A percentile compares a stretch with the other conserved stretches of the same genome.
These are phyloP conservation scores for Perilla frutescens DNA, from an alignment of 257 asterid species.

Conservation along the genomic window DNA sequence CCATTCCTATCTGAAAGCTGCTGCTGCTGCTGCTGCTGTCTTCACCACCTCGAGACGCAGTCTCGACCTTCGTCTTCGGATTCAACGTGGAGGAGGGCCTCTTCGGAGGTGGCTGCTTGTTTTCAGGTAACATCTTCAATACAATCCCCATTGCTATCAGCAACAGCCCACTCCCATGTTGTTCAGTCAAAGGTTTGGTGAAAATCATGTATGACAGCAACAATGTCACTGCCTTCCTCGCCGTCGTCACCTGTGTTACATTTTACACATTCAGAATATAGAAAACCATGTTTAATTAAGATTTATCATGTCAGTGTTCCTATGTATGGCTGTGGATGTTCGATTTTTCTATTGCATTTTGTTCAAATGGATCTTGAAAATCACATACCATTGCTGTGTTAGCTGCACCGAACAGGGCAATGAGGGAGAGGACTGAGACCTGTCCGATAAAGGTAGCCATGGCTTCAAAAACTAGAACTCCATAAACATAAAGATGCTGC, in stretches of 20 bases:
- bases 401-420: constrained; percentile 94
- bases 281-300: background rate
- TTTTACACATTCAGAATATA: background rate
- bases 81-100: constrained; percentile 27
- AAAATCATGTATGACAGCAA: constrained; percentile 82
- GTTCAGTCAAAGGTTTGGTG: constrained; percentile 88
- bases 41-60: constrained; percentile 25
- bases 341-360: background rate
- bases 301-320: background rate
- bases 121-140: constrained; percentile 84
- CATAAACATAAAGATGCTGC: constrained; percentile 94
- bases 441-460: constrained; percentile 93
- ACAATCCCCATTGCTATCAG: constrained; percentile 79
- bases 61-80: constrained; percentile 36
- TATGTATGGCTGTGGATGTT: background rate
- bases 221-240: constrained; percentile 90
- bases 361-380: background rate
- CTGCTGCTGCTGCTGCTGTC: constrained; percentile 8
- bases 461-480: constrained; percentile 89
- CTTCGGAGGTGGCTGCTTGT: constrained; percentile 50
- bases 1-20: constrained; percentile 49
- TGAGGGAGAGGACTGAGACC: constrained; percentile 92
- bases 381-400: constrained; percentile 85
- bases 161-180: constrained; percentile 77
- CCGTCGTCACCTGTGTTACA: constrained; percentile 75